Percentiles rank a stretch among this genome's conserved stretches.
These are phyloP conservation scores for Trichomonascaceae sp. DNA, from an alignment of 1,139 yeast species.

Conservation along the genomic window DNA sequence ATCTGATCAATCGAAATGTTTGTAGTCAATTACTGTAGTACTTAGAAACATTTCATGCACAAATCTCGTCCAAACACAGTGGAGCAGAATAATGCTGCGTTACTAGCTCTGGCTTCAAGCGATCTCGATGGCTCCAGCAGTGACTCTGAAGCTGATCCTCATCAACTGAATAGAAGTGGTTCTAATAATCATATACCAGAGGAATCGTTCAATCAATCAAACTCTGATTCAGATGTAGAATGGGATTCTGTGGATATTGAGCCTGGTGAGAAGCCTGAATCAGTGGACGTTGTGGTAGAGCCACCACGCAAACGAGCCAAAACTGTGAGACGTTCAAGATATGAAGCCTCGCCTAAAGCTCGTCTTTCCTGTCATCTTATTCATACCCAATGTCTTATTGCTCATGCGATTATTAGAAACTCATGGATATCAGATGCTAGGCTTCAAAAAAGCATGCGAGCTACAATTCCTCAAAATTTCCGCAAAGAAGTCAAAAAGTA, in stretches of 20 bases:
- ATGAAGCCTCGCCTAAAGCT: not conserved
- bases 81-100: conserved; percentile 5
- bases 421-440: not conserved
- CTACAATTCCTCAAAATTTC: conserved; percentile 1
- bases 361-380: not conserved
- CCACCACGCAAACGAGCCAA: not conserved
- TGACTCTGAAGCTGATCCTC: not conserved
- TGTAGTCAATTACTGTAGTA: not conserved
- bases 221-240: not conserved
- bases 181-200: not conserved
- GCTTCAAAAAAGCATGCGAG: not conserved
- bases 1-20: not conserved
- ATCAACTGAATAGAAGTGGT: not conserved
- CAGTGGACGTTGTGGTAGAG: not conserved
- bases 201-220: not conserved
- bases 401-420: conserved; percentile 3
- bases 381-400: conserved; percentile 3
- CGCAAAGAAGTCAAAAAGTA: conserved; percentile 6
- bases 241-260: conserved; percentile 5
- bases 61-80: not conserved
- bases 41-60: not conserved
- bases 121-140: not conserved
- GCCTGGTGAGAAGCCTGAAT: not conserved
- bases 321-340: not conserved
- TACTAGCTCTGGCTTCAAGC: not conserved